Percentiles rank a stretch among this genome's conserved stretches.
phyloP scores from a whole-genome alignment of 2,329 filamentous ascomycete genomes.

The Plenodomus biglobosus region DNA sequence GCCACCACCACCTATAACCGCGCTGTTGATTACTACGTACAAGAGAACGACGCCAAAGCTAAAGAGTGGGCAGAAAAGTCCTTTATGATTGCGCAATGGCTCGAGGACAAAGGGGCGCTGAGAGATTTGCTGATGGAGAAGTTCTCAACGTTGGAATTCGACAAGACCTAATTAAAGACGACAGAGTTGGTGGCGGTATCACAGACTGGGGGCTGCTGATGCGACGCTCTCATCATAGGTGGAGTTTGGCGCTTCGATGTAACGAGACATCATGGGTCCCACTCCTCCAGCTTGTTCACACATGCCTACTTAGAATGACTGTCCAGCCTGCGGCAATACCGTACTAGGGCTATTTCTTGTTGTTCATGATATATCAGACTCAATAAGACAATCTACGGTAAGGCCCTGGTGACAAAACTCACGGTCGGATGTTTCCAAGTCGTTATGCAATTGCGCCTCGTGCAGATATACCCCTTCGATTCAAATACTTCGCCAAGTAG shows the following conservation, averaged over 20 bases:
- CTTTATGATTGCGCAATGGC: conserved; percentile 61
- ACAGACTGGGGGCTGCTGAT: background rate
- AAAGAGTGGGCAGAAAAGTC: conserved; percentile 65
- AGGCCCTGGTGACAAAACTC: too few relatives aligned
- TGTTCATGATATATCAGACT: too few relatives aligned
- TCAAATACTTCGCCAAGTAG: background rate
- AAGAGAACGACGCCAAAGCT: conserved; percentile 57
- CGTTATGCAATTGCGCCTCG: too few relatives aligned
- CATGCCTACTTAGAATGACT: too few relatives aligned
- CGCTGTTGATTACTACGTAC: conserved; percentile 60
- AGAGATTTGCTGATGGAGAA: conserved; percentile 44
- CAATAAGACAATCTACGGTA: too few relatives aligned
- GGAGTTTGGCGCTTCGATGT: too few relatives aligned
- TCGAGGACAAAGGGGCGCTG: conserved; percentile 52
- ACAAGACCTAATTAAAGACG: background rate
- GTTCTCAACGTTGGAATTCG: conserved; percentile 41
- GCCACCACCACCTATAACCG: conserved; percentile 63
- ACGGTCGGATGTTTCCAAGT: too few relatives aligned
- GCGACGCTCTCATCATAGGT: background rate
- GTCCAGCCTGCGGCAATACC: too few relatives aligned
- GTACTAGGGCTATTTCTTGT: too few relatives aligned
- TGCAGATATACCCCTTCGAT: background rate
- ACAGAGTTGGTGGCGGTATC: background rate
- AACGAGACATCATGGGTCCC: too few relatives aligned
- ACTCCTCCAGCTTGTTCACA: too few relatives aligned